Percentiles rank a stretch among this genome's conserved stretches.
These are phyloP conservation scores for Phytophthora pseudosyringae DNA, from an alignment of 352 stramenopile genomes.

Conservation along the genomic window DNA sequence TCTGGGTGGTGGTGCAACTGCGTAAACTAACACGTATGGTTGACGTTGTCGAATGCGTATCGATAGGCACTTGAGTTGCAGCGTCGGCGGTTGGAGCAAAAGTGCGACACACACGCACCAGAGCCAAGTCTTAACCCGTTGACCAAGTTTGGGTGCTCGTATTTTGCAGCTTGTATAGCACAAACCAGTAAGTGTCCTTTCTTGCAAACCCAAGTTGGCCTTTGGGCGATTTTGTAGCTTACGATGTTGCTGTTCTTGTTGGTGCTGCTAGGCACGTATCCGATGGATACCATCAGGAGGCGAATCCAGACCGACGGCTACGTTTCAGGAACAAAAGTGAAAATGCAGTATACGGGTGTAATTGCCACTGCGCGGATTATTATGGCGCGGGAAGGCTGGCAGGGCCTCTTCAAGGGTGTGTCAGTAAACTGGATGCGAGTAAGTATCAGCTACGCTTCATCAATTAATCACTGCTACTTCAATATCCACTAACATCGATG, in stretches of 20 bases:
- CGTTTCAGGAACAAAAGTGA: slow-evolving; percentile 47
- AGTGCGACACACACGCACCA: slow-evolving; percentile 30
- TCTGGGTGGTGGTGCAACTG: background rate
- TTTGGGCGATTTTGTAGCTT: background rate
- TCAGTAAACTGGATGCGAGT: slow-evolving; percentile 90
- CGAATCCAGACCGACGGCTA: slow-evolving; percentile 88
- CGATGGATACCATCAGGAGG: slow-evolving; percentile 85
- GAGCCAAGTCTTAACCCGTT: slow-evolving; percentile 60
- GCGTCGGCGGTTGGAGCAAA: slow-evolving; percentile 38
- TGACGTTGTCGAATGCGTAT: background rate
- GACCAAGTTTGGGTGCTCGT: slow-evolving; percentile 87
- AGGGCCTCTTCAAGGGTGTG: slow-evolving; percentile 87
- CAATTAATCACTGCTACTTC: background rate
- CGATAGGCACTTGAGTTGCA: slow-evolving; percentile 59
- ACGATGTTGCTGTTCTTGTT: slow-evolving; percentile 5
- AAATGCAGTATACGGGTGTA: slow-evolving; percentile 75
- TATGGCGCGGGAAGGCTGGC: slow-evolving; percentile 75
- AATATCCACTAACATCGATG: background rate
- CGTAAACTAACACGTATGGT: background rate
- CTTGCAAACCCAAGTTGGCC: background rate
- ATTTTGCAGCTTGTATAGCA: slow-evolving; percentile 84
- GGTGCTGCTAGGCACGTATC: slow-evolving; percentile 68
- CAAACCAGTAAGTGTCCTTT: slow-evolving; percentile 65
- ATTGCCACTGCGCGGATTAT: slow-evolving; percentile 74
- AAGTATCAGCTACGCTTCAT: slow-evolving; percentile 26